A percentile compares a stretch with the other conserved stretches of the same genome.
phyloP scores from a whole-genome alignment of 2,329 filamentous ascomycete genomes.

The Cladophialophora chaetospira region DNA sequence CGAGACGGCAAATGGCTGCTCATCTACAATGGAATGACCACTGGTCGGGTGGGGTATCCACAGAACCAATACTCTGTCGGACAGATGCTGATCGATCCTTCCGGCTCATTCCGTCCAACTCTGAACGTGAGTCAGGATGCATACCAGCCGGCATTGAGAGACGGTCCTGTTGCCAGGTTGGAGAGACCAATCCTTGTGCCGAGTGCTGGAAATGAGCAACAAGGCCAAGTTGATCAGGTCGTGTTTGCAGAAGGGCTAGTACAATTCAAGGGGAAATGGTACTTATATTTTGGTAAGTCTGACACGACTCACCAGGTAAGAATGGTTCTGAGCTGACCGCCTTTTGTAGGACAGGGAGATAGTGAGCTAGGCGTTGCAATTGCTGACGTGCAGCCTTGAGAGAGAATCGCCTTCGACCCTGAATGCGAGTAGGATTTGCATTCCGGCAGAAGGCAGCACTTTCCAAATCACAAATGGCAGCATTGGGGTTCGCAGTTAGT shows the following conservation, averaged over 20 bases:
- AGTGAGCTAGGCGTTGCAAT: conserved; percentile 13
- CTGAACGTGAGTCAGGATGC: background rate
- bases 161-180: conserved; percentile 36
- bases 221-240: conserved; percentile 39
- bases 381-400: conserved; percentile 5
- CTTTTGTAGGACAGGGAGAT: conserved; percentile 6
- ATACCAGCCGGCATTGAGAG: conserved; percentile 6
- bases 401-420: too few relatives aligned
- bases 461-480: too few relatives aligned
- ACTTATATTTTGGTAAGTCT: conserved; percentile 13
- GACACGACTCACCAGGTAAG: too few relatives aligned
- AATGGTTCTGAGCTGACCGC: too few relatives aligned
- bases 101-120: conserved; percentile 15
- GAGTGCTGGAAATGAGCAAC: conserved; percentile 34
- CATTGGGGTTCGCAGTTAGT: too few relatives aligned
- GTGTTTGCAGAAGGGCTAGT: conserved; percentile 40
- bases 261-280: conserved; percentile 39
- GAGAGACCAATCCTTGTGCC: conserved; percentile 38
- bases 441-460: too few relatives aligned
- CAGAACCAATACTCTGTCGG: conserved; percentile 38
- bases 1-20: conserved; percentile 39
- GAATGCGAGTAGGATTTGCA: too few relatives aligned
- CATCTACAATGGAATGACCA: conserved; percentile 33
- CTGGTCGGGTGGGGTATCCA: conserved; percentile 35
- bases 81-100: conserved; percentile 40